Conservation (phyloP, 2,329 filamentous ascomycete genomes). For the Fusarium keratoplasticum region DNA sequence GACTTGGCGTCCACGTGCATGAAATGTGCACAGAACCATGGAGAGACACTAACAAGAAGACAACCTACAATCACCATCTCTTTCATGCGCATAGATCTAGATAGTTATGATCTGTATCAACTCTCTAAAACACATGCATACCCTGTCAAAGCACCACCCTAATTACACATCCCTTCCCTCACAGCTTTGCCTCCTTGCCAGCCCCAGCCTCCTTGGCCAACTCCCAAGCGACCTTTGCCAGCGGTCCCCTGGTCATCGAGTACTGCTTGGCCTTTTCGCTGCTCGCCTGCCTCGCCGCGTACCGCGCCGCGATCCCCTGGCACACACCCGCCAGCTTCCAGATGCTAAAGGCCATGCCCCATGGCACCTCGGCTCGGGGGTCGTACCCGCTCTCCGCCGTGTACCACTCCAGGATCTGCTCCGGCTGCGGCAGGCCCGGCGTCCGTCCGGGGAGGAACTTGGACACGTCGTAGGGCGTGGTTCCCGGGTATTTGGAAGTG, state of each 20-base stretch:
- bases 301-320: constrained; percentile 93
- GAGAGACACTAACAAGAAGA: not conserved
- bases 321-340: constrained; percentile 72
- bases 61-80: not conserved
- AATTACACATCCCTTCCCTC: not conserved
- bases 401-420: constrained; percentile 57
- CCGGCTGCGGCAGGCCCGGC: constrained; percentile 68
- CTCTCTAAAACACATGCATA: not conserved
- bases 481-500: constrained; percentile 45
- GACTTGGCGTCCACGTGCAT: not conserved
- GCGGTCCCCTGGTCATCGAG: constrained; percentile 73
- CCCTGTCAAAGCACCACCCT: not conserved
- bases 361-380: constrained; percentile 68
- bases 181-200: constrained; percentile 45
- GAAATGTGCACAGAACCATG: not conserved
- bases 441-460: constrained; percentile 73
- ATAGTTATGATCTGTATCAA: not conserved
- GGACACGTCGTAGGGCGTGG: constrained; percentile 46
- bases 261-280: constrained; percentile 83
- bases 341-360: constrained; percentile 72
- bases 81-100: not conserved
- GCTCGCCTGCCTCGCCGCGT: constrained; percentile 88
- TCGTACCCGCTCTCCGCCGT: constrained; percentile 74
- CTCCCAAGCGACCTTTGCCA: constrained; percentile 84
- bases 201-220: constrained; percentile 65